Evolutionary conservation across 108 stramenopile species (phyloP), one percentile per base, ranked within the genome.

Genomic region (Skeletonema costatum): DNA sequence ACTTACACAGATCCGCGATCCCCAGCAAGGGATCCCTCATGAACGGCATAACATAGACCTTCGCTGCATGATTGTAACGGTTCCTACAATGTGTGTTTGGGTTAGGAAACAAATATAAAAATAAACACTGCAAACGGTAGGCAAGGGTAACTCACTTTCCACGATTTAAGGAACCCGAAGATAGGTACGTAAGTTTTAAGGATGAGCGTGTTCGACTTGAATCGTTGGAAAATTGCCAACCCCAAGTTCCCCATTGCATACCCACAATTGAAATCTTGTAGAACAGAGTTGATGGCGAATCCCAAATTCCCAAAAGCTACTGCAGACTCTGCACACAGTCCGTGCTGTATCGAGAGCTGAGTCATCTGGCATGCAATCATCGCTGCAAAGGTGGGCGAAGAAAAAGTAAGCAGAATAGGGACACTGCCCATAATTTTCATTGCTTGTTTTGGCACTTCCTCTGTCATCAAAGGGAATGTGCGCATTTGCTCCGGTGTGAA

Each of bases 291-390:
- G 53, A 56, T 56, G 25, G 53, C 53, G 25, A 56, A 56, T 56
- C 53, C 53, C 21, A 56, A 56, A 10, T 56, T 56, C 7, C 53
- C 53, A 7, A 68, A 68, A 8, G 66, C 66, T 19, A 68, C 66
- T 56, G 66, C 50, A 59, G 56, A 59, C 25, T 68, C 66, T 31
- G 51, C 56, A 68, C 66, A 68, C 19, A 68, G 58, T 11, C 66
- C 66, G 21, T 68, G 66, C 58, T 68, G 51, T n/a, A 68, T 17
- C 0, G 56, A 10, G 5, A 68, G 50, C 66, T 68, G 66, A 16
- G 58, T 17, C 66, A 68, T 68, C 14, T 59, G 66, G 19, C 66
- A 68, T 59, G 56, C 58, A 56, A 68, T 56, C 66, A 68, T 68
- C 5, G 66, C 58, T n/a, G 58, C 56, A 59, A 59, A 59, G 56